Conservation (phyloP, 495 filamentous ascomycete genomes). For the Penicillium nucicola region DNA sequence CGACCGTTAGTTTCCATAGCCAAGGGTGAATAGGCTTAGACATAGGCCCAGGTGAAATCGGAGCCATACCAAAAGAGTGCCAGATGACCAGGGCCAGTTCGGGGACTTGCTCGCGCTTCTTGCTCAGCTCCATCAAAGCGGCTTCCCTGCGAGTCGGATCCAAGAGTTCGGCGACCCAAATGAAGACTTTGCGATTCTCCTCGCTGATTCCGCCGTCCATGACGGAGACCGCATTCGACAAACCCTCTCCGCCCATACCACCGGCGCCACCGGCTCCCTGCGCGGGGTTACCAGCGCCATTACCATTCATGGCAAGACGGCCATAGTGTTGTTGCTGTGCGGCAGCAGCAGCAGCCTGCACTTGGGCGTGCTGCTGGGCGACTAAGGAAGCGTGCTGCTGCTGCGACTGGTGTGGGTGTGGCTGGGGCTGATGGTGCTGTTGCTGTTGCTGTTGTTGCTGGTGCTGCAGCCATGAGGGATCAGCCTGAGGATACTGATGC, state of each 20-base stretch:
- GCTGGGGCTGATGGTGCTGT: slow-evolving; percentile 66
- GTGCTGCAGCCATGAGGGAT: slow-evolving; percentile 75
- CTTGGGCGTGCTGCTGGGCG: slow-evolving; percentile 56
- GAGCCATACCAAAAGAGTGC: slow-evolving; percentile 89
- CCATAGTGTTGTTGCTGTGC: slow-evolving; percentile 79
- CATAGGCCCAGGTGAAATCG: slow-evolving; percentile 3
- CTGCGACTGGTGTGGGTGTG: slow-evolving; percentile 46
- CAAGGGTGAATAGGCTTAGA: slow-evolving; percentile 1
- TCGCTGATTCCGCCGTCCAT: slow-evolving; percentile 68
- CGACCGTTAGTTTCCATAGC: slow-evolving; percentile 24
- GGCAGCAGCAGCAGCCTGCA: slow-evolving; percentile 59
- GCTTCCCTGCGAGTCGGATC: slow-evolving; percentile 84
- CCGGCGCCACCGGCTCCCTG: slow-evolving; percentile 38
- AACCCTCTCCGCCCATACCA: slow-evolving; percentile 51
- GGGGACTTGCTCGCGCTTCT: slow-evolving; percentile 97
- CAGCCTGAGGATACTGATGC: slow-evolving; percentile 74
- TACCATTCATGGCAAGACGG: slow-evolving; percentile 65
- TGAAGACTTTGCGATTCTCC: slow-evolving; percentile 87
- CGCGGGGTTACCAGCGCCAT: slow-evolving; percentile 34
- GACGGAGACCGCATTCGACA: slow-evolving; percentile 43
- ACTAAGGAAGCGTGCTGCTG: slow-evolving; percentile 47
- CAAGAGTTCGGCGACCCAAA: slow-evolving; percentile 89
- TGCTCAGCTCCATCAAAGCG: slow-evolving; percentile 93
- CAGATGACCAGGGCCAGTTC: slow-evolving; percentile 95
- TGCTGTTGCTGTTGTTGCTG: slow-evolving; percentile 58